phyloP scores from a whole-genome alignment of 2,329 filamentous ascomycete genomes.

The Diaporthe aspalathi region DNA sequence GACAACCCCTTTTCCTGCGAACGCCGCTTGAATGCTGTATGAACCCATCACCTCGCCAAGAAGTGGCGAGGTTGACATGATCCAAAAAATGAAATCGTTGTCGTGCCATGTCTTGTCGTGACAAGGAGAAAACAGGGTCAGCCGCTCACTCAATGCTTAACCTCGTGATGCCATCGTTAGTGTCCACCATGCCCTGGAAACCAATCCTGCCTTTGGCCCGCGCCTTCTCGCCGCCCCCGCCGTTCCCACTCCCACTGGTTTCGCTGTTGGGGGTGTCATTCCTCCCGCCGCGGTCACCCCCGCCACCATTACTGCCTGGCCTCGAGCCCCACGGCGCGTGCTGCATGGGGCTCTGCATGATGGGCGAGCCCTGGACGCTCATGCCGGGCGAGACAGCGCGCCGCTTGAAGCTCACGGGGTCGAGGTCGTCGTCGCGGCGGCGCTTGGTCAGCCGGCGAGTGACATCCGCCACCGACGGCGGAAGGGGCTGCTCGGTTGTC shows the following conservation, averaged over 20 bases:
- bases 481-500: slow-evolving; percentile 45
- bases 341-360: slow-evolving; percentile 86
- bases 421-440: slow-evolving; percentile 91
- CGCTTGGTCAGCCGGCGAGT: slow-evolving; percentile 80
- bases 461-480: slow-evolving; percentile 77
- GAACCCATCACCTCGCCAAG: background rate
- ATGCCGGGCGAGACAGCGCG: slow-evolving; percentile 92
- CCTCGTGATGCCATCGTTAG: slow-evolving; percentile 94
- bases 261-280: slow-evolving; percentile 61
- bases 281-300: slow-evolving; percentile 56
- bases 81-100: background rate
- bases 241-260: slow-evolving; percentile 45
- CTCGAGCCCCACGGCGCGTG: slow-evolving; percentile 74
- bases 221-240: slow-evolving; percentile 59
- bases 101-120: slow-evolving; percentile 2
- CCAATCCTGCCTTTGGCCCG: slow-evolving; percentile 74
- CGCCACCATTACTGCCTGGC: slow-evolving; percentile 67
- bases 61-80: background rate
- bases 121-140: background rate
- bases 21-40: slow-evolving; percentile 27
- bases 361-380: slow-evolving; percentile 89
- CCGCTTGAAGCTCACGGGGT: slow-evolving; percentile 88
- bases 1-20: background rate
- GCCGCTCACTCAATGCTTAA: slow-evolving; percentile 86
- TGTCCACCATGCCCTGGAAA: slow-evolving; percentile 93